Conservation (phyloP, 371 early-diverging fungal species). For the Rhizomucor miehei region DNA sequence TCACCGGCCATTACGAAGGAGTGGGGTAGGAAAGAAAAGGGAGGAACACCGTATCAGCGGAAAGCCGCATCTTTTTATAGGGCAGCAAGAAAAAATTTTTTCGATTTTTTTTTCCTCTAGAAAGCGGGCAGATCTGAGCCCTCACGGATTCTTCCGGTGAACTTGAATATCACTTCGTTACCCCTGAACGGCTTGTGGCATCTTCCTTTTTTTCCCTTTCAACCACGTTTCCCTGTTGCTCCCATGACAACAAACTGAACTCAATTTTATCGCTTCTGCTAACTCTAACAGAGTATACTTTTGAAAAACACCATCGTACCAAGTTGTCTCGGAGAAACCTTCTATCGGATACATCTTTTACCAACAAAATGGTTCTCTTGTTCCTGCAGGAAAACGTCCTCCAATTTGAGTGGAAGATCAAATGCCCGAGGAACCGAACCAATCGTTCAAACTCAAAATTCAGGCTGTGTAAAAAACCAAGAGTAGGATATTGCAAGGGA, state of each 20-base stretch:
- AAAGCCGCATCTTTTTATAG: conserved; percentile 1
- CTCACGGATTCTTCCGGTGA: conserved; percentile 9
- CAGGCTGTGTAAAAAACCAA: too few relatives aligned
- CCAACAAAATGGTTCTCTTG: not conserved
- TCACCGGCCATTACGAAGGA: conserved; percentile 29
- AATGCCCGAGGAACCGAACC: too few relatives aligned
- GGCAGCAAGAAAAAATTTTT: conserved; percentile 5
- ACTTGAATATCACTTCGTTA: not conserved
- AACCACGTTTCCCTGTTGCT: not conserved
- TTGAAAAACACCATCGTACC: not conserved
- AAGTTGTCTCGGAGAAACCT: not conserved
- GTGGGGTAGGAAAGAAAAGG: conserved; percentile 18
- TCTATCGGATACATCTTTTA: not conserved
- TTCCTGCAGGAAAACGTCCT: not conserved
- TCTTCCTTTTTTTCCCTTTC: not conserved
- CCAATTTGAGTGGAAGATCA: too few relatives aligned
- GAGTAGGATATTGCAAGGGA: too few relatives aligned
- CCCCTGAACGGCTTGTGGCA: not conserved
- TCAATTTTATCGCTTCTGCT: not conserved
- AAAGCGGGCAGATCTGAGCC: conserved; percentile 2
- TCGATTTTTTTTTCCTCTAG: conserved; percentile 5
- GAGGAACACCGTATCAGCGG: conserved; percentile 8
- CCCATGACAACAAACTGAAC: not conserved
- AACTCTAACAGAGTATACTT: not conserved
- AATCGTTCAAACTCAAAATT: too few relatives aligned